Percentiles rank a stretch among this genome's conserved stretches.
Evolutionary conservation across 1,284 basidiomycete genomes (phyloP).

Genomic region (Rhodotorula sp.): DNA sequence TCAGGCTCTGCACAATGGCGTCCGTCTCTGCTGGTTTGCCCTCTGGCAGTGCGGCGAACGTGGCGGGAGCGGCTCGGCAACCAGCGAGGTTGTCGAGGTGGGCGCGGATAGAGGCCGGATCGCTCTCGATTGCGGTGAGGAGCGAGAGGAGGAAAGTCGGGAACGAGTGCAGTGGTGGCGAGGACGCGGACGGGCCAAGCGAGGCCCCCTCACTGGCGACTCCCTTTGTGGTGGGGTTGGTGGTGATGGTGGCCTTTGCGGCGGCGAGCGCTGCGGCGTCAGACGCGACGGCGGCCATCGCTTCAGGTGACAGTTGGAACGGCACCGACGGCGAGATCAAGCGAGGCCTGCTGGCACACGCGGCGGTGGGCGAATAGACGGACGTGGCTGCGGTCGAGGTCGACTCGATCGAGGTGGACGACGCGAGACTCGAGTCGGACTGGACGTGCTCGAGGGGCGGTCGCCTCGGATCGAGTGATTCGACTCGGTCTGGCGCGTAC

Average conservation of each 20-base stretch:
- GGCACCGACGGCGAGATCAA: background rate
- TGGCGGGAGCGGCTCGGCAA: slow-evolving; percentile 30
- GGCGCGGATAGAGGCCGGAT: slow-evolving; percentile 39
- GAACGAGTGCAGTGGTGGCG: slow-evolving; percentile 36
- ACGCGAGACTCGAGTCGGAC: background rate
- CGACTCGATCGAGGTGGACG: background rate
- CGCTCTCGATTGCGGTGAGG: slow-evolving; percentile 44
- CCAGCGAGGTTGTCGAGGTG: slow-evolving; percentile 37
- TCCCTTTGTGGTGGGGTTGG: background rate
- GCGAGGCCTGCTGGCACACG: background rate
- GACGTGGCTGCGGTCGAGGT: slow-evolving; percentile 15
- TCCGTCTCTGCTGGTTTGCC: slow-evolving; percentile 40
- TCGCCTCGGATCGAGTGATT: background rate
- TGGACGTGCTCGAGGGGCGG: background rate
- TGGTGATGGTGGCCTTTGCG: background rate
- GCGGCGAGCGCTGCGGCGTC: background rate
- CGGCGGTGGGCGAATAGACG: background rate
- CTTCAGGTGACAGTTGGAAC: background rate
- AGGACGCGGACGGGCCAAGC: slow-evolving; percentile 11
- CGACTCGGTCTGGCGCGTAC: slow-evolving; percentile 7
- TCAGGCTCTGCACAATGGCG: slow-evolving; percentile 28
- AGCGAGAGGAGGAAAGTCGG: slow-evolving; percentile 43
- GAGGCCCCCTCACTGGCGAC: background rate
- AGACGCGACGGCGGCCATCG: background rate
- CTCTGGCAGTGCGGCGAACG: slow-evolving; percentile 18